These are phyloP conservation scores for Lodderomyces elongisporus DNA, from an alignment of 1,139 yeast genomes.

Conservation along the genomic window DNA sequence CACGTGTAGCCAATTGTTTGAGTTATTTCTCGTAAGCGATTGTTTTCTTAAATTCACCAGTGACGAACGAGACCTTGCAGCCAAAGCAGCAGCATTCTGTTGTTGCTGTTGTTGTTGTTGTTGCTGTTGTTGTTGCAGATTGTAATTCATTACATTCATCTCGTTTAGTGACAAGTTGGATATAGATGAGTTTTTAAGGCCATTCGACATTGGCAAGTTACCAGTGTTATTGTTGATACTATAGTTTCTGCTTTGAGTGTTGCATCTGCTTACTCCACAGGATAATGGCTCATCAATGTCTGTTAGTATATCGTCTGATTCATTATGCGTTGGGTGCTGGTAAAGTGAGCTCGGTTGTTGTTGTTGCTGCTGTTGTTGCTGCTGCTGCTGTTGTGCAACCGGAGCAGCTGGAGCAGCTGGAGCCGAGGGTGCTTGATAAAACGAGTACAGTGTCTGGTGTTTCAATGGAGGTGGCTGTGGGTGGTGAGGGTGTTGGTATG, in stretches of 20 bases:
- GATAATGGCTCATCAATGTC: slow-evolving; percentile 33
- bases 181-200: slow-evolving; percentile 17
- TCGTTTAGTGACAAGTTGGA: slow-evolving; percentile 34
- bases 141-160: slow-evolving; percentile 31
- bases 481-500: slow-evolving; percentile 2
- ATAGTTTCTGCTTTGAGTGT: background rate
- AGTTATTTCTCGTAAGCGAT: slow-evolving; percentile 42
- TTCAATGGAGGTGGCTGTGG: slow-evolving; percentile 6
- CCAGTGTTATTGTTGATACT: background rate
- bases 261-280: slow-evolving; percentile 6
- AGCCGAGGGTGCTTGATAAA: background rate
- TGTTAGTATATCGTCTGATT: slow-evolving; percentile 41
- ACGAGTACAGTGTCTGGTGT: slow-evolving; percentile 3
- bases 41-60: slow-evolving; percentile 38
- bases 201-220: slow-evolving; percentile 3
- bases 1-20: slow-evolving; percentile 44
- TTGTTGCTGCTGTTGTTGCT: slow-evolving; percentile 10
- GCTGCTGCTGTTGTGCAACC: no score
- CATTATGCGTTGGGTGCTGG: slow-evolving; percentile 30
- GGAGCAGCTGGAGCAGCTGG: no score
- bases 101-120: slow-evolving; percentile 3
- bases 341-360: slow-evolving; percentile 18
- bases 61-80: slow-evolving; percentile 22
- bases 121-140: slow-evolving; percentile 12
- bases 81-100: slow-evolving; percentile 10